Evolutionary conservation across 306 rosid species (phyloP).

Genomic region (Sphenostylis stenocarpa): DNA sequence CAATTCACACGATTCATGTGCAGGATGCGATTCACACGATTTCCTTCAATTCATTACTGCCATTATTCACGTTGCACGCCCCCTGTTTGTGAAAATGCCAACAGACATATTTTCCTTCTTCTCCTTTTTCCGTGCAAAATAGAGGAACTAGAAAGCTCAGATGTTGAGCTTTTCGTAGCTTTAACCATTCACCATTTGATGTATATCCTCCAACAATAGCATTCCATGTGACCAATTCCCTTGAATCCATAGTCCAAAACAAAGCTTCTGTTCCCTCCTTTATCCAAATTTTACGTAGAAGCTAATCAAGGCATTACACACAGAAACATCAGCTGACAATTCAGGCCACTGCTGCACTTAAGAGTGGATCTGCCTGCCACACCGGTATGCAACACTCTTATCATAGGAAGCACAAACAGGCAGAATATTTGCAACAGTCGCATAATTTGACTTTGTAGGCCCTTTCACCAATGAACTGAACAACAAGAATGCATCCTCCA

Average conservation of each 20-base stretch:
- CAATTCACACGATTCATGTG: too few relatives aligned
- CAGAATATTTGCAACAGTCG: constrained; percentile 67
- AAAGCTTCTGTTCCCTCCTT: constrained; percentile 52
- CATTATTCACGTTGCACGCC: constrained; percentile 16
- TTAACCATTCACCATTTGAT: constrained; percentile 68
- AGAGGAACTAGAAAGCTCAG: not conserved
- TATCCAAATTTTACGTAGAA: constrained; percentile 69
- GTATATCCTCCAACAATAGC: constrained; percentile 75
- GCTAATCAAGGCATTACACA: constrained; percentile 78
- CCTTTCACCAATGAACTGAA: constrained; percentile 67
- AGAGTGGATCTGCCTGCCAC: constrained; percentile 76
- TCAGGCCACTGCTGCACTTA: constrained; percentile 56
- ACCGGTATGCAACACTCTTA: constrained; percentile 41
- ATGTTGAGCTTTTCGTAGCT: constrained; percentile 17
- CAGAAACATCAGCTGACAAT: constrained; percentile 58
- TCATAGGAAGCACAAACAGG: constrained; percentile 66
- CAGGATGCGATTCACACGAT: too few relatives aligned
- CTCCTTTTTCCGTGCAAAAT: not conserved
- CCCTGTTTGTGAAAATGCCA: constrained; percentile 42
- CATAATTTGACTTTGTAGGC: constrained; percentile 57
- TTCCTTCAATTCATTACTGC: too few relatives aligned
- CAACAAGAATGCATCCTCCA: constrained; percentile 51
- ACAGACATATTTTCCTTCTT: not conserved
- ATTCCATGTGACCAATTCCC: constrained; percentile 95
- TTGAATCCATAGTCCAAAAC: constrained; percentile 62